Percentiles rank a stretch among this genome's conserved stretches.
Conservation (phyloP, 139 green algal genomes). For the Chlamydomonas incerta region DNA sequence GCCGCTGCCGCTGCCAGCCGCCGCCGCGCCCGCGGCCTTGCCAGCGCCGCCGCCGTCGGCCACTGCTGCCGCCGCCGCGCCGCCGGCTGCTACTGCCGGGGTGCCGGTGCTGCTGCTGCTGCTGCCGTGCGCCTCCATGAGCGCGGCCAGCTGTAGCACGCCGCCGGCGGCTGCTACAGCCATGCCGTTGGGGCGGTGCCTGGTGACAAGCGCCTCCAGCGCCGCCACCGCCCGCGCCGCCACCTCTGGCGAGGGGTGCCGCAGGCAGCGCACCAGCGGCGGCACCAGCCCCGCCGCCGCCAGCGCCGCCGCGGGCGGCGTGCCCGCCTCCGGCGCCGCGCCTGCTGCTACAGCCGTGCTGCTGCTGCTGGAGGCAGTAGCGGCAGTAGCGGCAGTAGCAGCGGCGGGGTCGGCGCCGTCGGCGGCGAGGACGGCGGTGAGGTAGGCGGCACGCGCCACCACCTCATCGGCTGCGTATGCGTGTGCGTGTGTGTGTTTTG, state of each 20-base stretch:
- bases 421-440: not conserved
- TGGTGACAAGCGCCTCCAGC: conserved; percentile 10
- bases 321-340: not conserved
- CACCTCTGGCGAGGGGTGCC: not conserved
- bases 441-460: conserved; percentile 29
- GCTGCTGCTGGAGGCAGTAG: too few relatives aligned
- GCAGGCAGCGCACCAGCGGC: conserved; percentile 14
- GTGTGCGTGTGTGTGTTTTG: not conserved
- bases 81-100: too few relatives aligned
- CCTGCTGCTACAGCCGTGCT: not conserved
- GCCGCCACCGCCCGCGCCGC: conserved; percentile 1
- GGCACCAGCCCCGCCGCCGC: conserved; percentile 16
- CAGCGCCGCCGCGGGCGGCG: not conserved
- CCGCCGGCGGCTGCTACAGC: not conserved
- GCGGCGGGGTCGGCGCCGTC: not conserved
- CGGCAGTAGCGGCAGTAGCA: not conserved
- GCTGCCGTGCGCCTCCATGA: not conserved
- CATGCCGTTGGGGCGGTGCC: conserved; percentile 3
- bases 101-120: too few relatives aligned
- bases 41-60: not conserved
- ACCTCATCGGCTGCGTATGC: not conserved
- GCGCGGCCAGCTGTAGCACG: not conserved
- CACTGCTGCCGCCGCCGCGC: too few relatives aligned
- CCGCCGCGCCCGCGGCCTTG: not conserved
- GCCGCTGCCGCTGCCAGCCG: not conserved